These are phyloP conservation scores for Bipolaris oryzae DNA, from an alignment of 2,329 filamentous ascomycete species.

Conservation along the genomic window DNA sequence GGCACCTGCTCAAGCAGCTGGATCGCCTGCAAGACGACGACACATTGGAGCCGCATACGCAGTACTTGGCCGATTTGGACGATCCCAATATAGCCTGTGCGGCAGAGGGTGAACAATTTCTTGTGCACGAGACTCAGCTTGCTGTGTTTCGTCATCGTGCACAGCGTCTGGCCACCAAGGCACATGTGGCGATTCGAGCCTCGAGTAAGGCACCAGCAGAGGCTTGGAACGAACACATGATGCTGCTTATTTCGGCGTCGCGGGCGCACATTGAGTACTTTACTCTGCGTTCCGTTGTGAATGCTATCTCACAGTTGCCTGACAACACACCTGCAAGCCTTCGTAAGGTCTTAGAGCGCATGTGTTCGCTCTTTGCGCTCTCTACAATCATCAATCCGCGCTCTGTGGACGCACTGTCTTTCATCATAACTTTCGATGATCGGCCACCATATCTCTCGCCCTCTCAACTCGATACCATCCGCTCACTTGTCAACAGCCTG, in stretches of 20 bases:
- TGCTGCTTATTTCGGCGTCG: constrained; percentile 32
- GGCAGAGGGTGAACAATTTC: constrained; percentile 16
- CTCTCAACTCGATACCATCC: constrained; percentile 48
- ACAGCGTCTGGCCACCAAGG: constrained; percentile 17
- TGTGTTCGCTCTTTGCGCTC: constrained; percentile 55
- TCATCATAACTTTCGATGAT: constrained; percentile 23
- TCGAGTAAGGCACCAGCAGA: constrained; percentile 15
- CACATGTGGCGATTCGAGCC: constrained; percentile 7
- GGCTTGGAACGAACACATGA: constrained; percentile 38
- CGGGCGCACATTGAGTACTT: constrained; percentile 36
- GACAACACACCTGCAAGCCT: constrained; percentile 17
- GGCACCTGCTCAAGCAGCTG: constrained; percentile 37
- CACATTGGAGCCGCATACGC: neutral
- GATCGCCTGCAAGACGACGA: constrained; percentile 12
- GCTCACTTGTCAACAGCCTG: constrained; percentile 34
- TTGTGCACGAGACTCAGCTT: constrained; percentile 23
- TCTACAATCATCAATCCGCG: constrained; percentile 48
- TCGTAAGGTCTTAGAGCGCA: constrained; percentile 19
- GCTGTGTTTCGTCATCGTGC: constrained; percentile 33
- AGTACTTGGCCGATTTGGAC: constrained; percentile 6
- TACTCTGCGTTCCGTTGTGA: constrained; percentile 28
- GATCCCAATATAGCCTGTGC: neutral
- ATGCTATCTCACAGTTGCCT: neutral
- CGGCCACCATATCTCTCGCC: constrained; percentile 1
- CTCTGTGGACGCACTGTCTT: constrained; percentile 33